These are phyloP conservation scores for Micractinium sp. DNA, from an alignment of 139 green algal species.

Conservation along the genomic window DNA sequence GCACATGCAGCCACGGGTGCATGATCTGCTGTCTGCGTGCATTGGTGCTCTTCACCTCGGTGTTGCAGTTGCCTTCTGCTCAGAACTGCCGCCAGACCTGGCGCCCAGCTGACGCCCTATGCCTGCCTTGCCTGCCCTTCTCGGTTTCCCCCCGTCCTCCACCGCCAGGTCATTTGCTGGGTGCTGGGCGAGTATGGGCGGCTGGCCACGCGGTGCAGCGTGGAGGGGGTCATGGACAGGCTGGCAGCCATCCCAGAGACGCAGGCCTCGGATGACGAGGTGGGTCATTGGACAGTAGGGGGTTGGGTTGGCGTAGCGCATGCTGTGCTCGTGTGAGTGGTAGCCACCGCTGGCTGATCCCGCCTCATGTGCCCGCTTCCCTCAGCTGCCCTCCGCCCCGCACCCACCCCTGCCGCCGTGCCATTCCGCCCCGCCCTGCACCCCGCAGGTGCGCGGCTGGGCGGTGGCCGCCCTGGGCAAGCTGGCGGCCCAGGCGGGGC, in stretches of 20 bases:
- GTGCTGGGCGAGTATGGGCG: constrained; percentile 94
- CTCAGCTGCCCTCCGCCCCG: not conserved
- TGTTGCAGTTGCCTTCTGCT: not conserved
- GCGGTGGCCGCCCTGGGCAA: constrained; percentile 79
- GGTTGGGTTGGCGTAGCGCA: too few species aligned
- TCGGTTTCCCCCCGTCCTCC: not conserved
- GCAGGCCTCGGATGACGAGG: constrained; percentile 39
- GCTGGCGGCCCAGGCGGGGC: constrained; percentile 57
- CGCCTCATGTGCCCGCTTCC: not conserved
- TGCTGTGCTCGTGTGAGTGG: too few species aligned
- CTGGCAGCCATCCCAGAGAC: constrained; percentile 62
- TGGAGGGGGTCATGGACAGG: constrained; percentile 55
- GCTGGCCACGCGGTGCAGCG: constrained; percentile 23
- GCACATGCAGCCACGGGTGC: too few species aligned
- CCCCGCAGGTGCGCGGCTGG: constrained; percentile 46
- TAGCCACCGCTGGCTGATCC: too few species aligned
- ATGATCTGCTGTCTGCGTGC: too few species aligned
- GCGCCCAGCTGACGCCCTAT: not conserved
- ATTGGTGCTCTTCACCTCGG: not conserved
- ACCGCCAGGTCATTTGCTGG: constrained; percentile 82
- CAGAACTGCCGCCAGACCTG: too few species aligned
- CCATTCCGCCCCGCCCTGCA: not conserved
- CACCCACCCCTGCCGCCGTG: too few species aligned
- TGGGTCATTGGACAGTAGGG: not conserved
- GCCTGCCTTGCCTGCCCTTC: too few species aligned